These are phyloP conservation scores for Diplocarpon mali DNA, from an alignment of 2,329 filamentous ascomycete genomes.

Conservation along the genomic window DNA sequence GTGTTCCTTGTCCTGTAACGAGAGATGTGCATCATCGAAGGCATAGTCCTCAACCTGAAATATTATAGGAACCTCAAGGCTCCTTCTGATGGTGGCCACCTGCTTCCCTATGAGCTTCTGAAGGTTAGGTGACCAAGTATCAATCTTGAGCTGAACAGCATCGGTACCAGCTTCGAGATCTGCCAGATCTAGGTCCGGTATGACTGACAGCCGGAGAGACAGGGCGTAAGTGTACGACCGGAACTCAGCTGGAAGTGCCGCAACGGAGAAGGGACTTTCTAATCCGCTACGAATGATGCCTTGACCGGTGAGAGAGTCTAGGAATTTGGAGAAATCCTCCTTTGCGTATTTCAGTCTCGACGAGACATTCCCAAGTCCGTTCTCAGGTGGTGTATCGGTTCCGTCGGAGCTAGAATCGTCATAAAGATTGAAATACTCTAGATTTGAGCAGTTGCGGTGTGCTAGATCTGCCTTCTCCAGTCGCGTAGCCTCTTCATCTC, in stretches of 20 bases:
- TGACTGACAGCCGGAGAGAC: slow-evolving; percentile 45
- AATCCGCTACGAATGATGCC: slow-evolving; percentile 40
- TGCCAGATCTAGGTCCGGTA: slow-evolving; percentile 41
- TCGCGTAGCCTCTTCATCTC: slow-evolving; percentile 32
- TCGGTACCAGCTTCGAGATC: slow-evolving; percentile 47
- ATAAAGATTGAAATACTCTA: slow-evolving; percentile 52
- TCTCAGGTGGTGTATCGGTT: slow-evolving; percentile 30
- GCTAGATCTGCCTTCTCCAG: slow-evolving; percentile 34
- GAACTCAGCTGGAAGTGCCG: slow-evolving; percentile 46
- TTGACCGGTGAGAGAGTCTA: slow-evolving; percentile 45
- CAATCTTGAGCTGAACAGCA: slow-evolving; percentile 48
- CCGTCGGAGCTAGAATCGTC: slow-evolving; percentile 33
- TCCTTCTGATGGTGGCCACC: slow-evolving; percentile 45
- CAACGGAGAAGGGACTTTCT: slow-evolving; percentile 49
- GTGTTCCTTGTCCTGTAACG: slow-evolving; percentile 19
- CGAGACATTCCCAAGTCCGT: slow-evolving; percentile 34
- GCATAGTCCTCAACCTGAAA: slow-evolving; percentile 42
- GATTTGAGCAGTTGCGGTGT: slow-evolving; percentile 43
- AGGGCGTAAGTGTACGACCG: slow-evolving; percentile 57
- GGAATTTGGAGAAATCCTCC: slow-evolving; percentile 48
- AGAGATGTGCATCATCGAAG: slow-evolving; percentile 18
- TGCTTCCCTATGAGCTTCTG: slow-evolving; percentile 40
- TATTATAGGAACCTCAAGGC: slow-evolving; percentile 44
- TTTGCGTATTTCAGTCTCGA: slow-evolving; percentile 41
- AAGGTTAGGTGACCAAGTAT: slow-evolving; percentile 42